Evolutionary conservation across 345 rosid genomes (phyloP), one percentile per base, ranked within the genome.

Genomic region (Gossypium mustelinum): DNA sequence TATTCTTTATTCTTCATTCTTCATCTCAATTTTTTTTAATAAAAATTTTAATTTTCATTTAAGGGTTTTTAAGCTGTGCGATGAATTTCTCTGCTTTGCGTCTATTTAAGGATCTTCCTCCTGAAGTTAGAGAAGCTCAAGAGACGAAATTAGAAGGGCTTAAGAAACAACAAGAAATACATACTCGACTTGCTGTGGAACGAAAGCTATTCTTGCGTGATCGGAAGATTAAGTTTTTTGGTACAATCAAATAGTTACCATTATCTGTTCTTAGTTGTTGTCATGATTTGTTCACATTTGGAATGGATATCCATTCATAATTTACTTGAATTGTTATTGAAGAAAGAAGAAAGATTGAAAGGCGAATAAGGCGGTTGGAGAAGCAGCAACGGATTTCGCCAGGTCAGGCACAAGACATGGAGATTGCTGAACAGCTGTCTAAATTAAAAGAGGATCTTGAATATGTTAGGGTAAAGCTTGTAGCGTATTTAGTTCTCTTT

Each of bases 311-410:
- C 4, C 45, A 41, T 65, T 65, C 43, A 13, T 10, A 9, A 43
- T 44, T 18, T 18, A n/a, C 27, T n/a, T 43, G 54, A 43, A 44
- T 65, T 43, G 27, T 18, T 44, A 4, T 65, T 44, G 29, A 65
- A 93, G 99, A 95, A 80, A 87, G 99, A 79, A 91, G 98, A 81
- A 95, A 93, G 87, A 79, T 93, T 3, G 98, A 93, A 73, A 88
- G 99, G 73, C 85, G 92, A 68, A 80, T 93, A 55, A 85, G 99
- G 73, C 94, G 96, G 22, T 82, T 95, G 76, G 99, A 95, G 92
- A 95, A 91, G 80, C 79, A 87, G 78, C 98, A 93, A 16, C 98
- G 98, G 5, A 70, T 88, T 78, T 87, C 90, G 10, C 87, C 94
- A 9, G 82, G 88, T 8, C 96, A 87, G 80, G 80, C 83, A 0